These are phyloP conservation scores for Lachnellula occidentalis DNA, from an alignment of 2,329 filamentous ascomycete genomes.

Conservation along the genomic window DNA sequence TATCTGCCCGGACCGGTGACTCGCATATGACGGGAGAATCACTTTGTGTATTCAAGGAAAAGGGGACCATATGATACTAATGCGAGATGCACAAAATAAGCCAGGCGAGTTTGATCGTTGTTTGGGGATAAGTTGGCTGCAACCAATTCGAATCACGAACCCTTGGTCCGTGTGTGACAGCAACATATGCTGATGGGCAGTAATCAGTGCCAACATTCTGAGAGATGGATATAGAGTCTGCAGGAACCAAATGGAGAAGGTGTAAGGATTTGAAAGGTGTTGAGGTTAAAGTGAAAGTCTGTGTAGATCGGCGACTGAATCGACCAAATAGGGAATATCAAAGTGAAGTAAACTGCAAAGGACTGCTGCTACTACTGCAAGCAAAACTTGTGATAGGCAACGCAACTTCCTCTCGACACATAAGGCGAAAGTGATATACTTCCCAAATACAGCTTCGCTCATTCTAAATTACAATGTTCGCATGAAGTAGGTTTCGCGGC, in stretches of 20 bases:
- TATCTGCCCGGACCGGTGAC: conserved; percentile 1
- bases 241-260: not conserved
- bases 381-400: not conserved
- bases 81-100: not conserved
- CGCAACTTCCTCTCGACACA: not conserved
- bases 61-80: conserved; percentile 2
- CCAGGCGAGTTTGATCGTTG: conserved; percentile 14
- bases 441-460: not conserved
- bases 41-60: not conserved
- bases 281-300: conserved; percentile 7
- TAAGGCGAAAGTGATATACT: not conserved
- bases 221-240: not conserved
- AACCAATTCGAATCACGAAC: conserved; percentile 10
- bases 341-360: conserved; percentile 3
- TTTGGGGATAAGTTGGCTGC: conserved; percentile 14
- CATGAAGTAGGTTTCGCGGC: not conserved
- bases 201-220: not conserved
- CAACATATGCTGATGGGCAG: not conserved
- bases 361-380: not conserved
- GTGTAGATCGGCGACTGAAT: conserved; percentile 6
- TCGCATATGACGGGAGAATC: conserved; percentile 8
- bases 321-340: not conserved
- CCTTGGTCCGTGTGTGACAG: conserved; percentile 15
- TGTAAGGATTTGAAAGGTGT: not conserved
- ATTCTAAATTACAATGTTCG: not conserved